These are phyloP conservation scores for Abrus precatorius DNA, from an alignment of 306 rosid species.

Conservation along the genomic window DNA sequence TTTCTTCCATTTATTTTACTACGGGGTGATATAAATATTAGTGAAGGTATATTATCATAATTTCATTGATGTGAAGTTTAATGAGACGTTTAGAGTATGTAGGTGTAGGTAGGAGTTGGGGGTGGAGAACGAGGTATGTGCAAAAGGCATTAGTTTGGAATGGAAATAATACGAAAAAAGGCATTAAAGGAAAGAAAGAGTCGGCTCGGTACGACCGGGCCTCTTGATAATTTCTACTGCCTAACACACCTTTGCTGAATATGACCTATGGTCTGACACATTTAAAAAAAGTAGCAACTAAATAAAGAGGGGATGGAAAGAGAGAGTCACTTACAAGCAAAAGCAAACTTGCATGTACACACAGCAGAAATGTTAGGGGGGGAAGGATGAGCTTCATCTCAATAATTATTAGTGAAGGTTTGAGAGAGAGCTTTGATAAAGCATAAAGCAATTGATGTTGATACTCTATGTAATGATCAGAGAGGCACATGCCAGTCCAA, in stretches of 20 bases:
- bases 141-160: constrained; percentile 6
- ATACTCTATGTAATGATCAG: constrained; percentile 71
- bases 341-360: constrained; percentile 63
- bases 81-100: not conserved
- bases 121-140: constrained; percentile 21
- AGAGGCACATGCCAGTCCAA: constrained; percentile 81
- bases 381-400: constrained; percentile 78
- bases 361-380: constrained; percentile 45
- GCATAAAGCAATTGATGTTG: constrained; percentile 79
- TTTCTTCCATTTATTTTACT: not conserved
- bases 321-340: constrained; percentile 56
- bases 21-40: not conserved
- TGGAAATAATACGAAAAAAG: constrained; percentile 3
- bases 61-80: constrained; percentile 16
- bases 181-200: constrained; percentile 20
- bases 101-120: constrained; percentile 13
- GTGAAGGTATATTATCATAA: constrained; percentile 7
- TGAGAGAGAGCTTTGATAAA: constrained; percentile 53
- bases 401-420: constrained; percentile 65
- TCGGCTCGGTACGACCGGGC: constrained; percentile 37
- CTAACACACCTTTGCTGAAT: constrained; percentile 55
- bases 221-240: constrained; percentile 55
- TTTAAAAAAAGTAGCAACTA: constrained; percentile 38
- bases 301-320: constrained; percentile 44
- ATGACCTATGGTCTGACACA: constrained; percentile 64